A percentile compares a stretch with the other conserved stretches of the same genome.
These are phyloP conservation scores for Chalara sp. DNA, from an alignment of 2,329 filamentous ascomycete genomes.

Conservation along the genomic window DNA sequence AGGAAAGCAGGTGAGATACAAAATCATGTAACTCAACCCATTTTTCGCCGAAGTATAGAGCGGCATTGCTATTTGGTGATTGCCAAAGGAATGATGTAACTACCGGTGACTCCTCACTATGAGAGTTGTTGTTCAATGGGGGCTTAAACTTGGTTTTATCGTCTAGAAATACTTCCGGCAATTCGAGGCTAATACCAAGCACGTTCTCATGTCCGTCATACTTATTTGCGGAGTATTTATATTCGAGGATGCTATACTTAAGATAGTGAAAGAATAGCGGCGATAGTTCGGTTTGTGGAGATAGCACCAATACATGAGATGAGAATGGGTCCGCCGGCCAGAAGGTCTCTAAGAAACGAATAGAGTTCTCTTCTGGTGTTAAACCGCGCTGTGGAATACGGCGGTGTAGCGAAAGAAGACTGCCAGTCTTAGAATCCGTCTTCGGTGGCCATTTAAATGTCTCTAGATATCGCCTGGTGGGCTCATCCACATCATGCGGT, in stretches of 20 bases:
- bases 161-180: slow-evolving; percentile 59
- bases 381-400: slow-evolving; percentile 57
- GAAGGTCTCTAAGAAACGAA: slow-evolving; percentile 78
- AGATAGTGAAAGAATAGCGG: slow-evolving; percentile 81
- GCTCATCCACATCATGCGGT: slow-evolving; percentile 60
- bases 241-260: slow-evolving; percentile 70
- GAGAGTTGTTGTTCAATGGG: slow-evolving; percentile 25
- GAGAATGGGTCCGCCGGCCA: slow-evolving; percentile 61
- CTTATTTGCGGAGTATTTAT: slow-evolving; percentile 58
- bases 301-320: slow-evolving; percentile 78
- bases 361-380: slow-evolving; percentile 63
- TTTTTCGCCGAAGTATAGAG: slow-evolving; percentile 74
- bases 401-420: slow-evolving; percentile 63
- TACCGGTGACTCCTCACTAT: not conserved
- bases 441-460: slow-evolving; percentile 61
- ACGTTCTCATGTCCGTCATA: slow-evolving; percentile 47
- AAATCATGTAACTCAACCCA: slow-evolving; percentile 85
- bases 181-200: slow-evolving; percentile 73
- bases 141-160: slow-evolving; percentile 48
- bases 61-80: slow-evolving; percentile 73
- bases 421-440: slow-evolving; percentile 32
- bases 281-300: slow-evolving; percentile 72
- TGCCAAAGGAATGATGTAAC: slow-evolving; percentile 66
- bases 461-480: slow-evolving; percentile 56
- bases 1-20: slow-evolving; percentile 40